Evolutionary conservation across 2,329 filamentous ascomycete species (phyloP), one percentile per base, ranked within the genome.

Genomic region (Exophiala bonariae): DNA sequence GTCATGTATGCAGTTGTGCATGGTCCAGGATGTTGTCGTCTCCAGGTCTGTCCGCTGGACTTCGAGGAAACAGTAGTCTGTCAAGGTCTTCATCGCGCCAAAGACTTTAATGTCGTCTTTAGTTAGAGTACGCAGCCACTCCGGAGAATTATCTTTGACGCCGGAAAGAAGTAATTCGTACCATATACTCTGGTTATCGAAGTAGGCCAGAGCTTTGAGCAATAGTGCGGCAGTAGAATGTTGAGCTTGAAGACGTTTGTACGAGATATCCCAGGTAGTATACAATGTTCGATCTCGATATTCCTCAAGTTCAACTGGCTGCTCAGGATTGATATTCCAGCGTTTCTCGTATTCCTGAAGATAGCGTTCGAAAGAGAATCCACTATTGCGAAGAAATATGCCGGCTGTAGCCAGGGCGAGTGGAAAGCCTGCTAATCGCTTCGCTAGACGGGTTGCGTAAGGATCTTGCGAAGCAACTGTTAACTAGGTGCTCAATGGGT

Each of bases 371-470:
- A 64, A 65, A 26, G 49, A 70, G 0, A 62, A 69, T 30, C 64
- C 48, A 20, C 65, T 64, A 37, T 72, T 52, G 20, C 62, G 46
- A 13, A 77, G 65, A 49, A 73, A 77, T 0, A 69, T 63, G 4
- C 72, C 71, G 14, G 74, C 73, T 11, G 71, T 68, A 3, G 71
- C 59, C n/a, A 78, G 64, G 2, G 74, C 73, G 20, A 78, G 65
- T 9, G 72, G 73, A 23, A 76, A 66, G 4, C 74, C 70, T 47
- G 71, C 67, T 1, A 78, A 66, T 39, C 59, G 56, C 26, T 57
- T 47, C 2, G 62, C 61, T 48, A 75, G 64, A 10, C n/a, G 18
- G 20, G 18, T 20, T n/a, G 54, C 54, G 32, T 39, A 26, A 44
- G 37, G 28, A 40, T 55, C 52, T 55, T n/a, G n/a, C n/a, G n/a